Conservation (phyloP, 352 stramenopile genomes). For the Aphanomyces euteiches region DNA sequence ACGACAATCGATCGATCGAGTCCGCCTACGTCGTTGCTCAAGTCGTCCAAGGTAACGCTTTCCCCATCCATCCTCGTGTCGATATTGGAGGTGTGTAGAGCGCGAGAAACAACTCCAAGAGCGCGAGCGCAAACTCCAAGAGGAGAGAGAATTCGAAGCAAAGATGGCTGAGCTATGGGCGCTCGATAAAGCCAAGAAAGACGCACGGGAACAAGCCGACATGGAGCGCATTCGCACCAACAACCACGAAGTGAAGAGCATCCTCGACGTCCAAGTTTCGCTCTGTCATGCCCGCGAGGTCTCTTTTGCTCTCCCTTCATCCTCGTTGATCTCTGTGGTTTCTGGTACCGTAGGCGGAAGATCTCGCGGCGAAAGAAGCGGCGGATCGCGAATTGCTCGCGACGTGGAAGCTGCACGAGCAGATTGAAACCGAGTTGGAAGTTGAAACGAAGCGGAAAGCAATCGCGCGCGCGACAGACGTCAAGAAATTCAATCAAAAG, state of each 20-base stretch:
- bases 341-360: constrained; percentile 31
- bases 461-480: constrained; percentile 60
- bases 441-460: constrained; percentile 49
- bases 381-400: constrained; percentile 54
- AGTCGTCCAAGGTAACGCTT: constrained; percentile 52
- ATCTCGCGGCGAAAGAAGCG: constrained; percentile 40
- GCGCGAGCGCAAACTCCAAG: constrained; percentile 39
- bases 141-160: constrained; percentile 52
- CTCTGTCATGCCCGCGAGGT: constrained; percentile 10
- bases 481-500: constrained; percentile 72
- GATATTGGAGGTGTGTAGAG: constrained; percentile 35
- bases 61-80: not conserved
- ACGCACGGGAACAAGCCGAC: constrained; percentile 58
- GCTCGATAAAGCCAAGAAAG: constrained; percentile 68
- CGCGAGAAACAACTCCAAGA: constrained; percentile 62
- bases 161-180: constrained; percentile 71
- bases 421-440: constrained; percentile 63
- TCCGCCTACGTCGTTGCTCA: constrained; percentile 9
- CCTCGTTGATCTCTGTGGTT: not conserved
- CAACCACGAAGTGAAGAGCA: constrained; percentile 68
- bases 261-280: constrained; percentile 61
- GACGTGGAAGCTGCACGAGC: constrained; percentile 57
- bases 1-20: constrained; percentile 21
- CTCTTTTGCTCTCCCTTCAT: not conserved
- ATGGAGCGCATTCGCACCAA: constrained; percentile 44